Conservation (phyloP, 352 stramenopile genomes). For the Halophytophthora batemanensis region DNA sequence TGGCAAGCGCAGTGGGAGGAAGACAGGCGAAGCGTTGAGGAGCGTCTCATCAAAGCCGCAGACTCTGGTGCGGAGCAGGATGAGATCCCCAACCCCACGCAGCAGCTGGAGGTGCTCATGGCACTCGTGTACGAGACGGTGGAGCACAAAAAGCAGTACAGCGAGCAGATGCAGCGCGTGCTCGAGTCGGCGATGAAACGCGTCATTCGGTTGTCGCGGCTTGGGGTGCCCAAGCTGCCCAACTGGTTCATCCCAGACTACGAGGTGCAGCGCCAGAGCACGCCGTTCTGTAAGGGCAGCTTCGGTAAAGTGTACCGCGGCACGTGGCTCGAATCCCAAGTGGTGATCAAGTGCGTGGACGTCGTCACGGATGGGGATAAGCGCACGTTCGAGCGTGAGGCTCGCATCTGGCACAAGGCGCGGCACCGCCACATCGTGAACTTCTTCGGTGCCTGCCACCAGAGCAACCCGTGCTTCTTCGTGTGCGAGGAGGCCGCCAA, state of each 20-base stretch:
- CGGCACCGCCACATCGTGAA: slow-evolving; percentile 18
- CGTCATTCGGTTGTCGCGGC: slow-evolving; percentile 1
- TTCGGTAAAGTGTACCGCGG: slow-evolving; percentile 14
- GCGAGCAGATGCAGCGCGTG: slow-evolving; percentile 1
- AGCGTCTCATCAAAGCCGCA: slow-evolving; percentile 3
- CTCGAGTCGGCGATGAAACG: slow-evolving; percentile 2
- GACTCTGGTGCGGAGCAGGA: not conserved
- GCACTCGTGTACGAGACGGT: slow-evolving; percentile 13
- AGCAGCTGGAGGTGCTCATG: slow-evolving; percentile 9
- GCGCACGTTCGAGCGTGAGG: slow-evolving; percentile 15
- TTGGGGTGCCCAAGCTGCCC: slow-evolving; percentile 1
- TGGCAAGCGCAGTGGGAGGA: slow-evolving; percentile 12
- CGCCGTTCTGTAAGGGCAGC: slow-evolving; percentile 3
- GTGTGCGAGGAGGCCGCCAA: slow-evolving; percentile 16
- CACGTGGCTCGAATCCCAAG: slow-evolving; percentile 13
- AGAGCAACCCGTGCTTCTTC: slow-evolving; percentile 12
- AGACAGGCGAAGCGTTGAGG: slow-evolving; percentile 4
- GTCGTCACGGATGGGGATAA: slow-evolving; percentile 8
- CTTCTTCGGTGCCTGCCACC: slow-evolving; percentile 22
- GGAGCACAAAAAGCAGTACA: slow-evolving; percentile 10
- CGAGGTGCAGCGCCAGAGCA: slow-evolving; percentile 9
- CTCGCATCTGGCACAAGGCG: slow-evolving; percentile 12
- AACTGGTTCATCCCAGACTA: slow-evolving; percentile 19
- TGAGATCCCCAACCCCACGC: not conserved
- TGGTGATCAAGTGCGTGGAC: slow-evolving; percentile 22